Conservation (phyloP, 75 land plant species). For the Pinus taeda region DNA sequence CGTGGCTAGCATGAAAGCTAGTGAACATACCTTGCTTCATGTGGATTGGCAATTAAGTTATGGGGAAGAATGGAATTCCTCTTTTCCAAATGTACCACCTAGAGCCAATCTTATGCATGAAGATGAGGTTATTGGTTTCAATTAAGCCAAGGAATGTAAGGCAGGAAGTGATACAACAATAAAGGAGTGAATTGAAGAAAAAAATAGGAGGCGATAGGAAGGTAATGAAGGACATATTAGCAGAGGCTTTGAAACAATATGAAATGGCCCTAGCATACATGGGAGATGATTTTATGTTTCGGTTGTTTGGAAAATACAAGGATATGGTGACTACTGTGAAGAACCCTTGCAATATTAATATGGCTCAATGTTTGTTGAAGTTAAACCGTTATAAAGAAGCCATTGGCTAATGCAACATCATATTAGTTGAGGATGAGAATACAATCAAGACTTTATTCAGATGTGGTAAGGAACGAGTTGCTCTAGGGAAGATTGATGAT, state of each 20-base stretch:
- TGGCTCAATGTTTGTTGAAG: slow-evolving; percentile 91
- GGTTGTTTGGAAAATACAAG: slow-evolving; percentile 94
- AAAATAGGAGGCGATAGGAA: slow-evolving; percentile 79
- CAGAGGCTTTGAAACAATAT: slow-evolving; percentile 95
- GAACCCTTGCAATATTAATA: slow-evolving; percentile 95
- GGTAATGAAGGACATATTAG: slow-evolving; percentile 89
- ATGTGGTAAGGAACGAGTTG: slow-evolving; percentile 90
- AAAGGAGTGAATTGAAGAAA: slow-evolving; percentile 93
- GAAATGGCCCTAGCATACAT: slow-evolving; percentile 98
- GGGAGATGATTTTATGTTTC: slow-evolving; percentile 99
- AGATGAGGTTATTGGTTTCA: slow-evolving; percentile 93
- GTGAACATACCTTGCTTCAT: slow-evolving; percentile 85
- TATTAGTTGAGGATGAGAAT: slow-evolving; percentile 82
- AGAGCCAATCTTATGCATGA: slow-evolving; percentile 88
- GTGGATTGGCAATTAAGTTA: slow-evolving; percentile 88
- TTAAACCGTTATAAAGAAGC: slow-evolving; percentile 85
- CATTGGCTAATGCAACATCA: slow-evolving; percentile 87
- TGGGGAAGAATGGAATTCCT: slow-evolving; percentile 95
- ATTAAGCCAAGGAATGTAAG: slow-evolving; percentile 89
- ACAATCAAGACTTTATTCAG: slow-evolving; percentile 91
- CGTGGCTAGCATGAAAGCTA: slow-evolving; percentile 83
- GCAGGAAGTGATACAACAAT: slow-evolving; percentile 93
- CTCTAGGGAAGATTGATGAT: slow-evolving; percentile 83
- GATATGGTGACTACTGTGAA: slow-evolving; percentile 98
- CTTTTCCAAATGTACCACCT: slow-evolving; percentile 99